Conservation (phyloP, 1,284 basidiomycete genomes). For the Sporisorium exsertum region DNA sequence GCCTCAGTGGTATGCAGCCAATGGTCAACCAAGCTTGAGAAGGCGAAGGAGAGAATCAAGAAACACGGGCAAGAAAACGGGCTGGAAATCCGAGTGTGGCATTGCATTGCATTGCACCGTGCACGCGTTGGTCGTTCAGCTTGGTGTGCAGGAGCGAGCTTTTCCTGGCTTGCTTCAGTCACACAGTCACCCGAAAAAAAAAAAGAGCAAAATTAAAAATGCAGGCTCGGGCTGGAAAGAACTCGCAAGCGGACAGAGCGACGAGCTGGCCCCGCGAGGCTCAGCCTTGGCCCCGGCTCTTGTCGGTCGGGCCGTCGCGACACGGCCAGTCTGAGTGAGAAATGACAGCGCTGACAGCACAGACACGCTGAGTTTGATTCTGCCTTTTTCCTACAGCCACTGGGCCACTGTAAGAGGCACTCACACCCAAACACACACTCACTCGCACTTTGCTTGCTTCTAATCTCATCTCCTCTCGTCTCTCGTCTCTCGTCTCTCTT, state of each 20-base stretch:
- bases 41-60: too few relatives aligned
- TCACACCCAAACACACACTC: conserved; percentile 11
- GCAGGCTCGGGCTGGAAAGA: background rate
- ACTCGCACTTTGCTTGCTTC: background rate
- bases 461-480: background rate
- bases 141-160: too few relatives aligned
- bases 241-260: conserved; percentile 4
- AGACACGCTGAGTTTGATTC: background rate
- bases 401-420: conserved; percentile 1
- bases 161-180: too few relatives aligned
- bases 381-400: background rate
- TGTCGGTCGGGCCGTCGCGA: conserved; percentile 13
- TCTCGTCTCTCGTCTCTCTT: background rate
- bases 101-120: too few relatives aligned
- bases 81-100: too few relatives aligned
- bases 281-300: background rate
- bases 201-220: conserved; percentile 3
- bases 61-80: too few relatives aligned
- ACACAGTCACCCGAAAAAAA: too few relatives aligned
- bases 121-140: too few relatives aligned
- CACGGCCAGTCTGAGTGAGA: conserved; percentile 6
- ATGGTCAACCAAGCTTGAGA: too few relatives aligned
- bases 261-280: too few relatives aligned
- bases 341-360: background rate
- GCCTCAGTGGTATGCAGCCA: too few relatives aligned